Conservation (phyloP, 495 filamentous ascomycete species). For the Bacidia gigantensis region DNA sequence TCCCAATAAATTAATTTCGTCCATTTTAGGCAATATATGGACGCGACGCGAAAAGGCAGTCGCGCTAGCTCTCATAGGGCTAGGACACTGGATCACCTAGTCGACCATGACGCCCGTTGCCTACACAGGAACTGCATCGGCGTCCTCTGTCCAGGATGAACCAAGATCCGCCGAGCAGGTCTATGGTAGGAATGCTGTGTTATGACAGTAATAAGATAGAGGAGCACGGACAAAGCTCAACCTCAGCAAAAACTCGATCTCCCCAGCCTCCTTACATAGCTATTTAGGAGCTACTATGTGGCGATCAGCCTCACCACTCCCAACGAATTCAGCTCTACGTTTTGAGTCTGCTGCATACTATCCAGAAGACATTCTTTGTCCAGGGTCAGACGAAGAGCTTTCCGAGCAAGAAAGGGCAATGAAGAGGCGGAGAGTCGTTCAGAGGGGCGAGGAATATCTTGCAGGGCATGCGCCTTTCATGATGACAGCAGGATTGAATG, state of each 20-base stretch:
- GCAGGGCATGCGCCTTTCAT: conserved; percentile 43
- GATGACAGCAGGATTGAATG: conserved; percentile 45
- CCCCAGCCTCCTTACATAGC: too few species aligned
- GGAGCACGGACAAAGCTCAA: too few species aligned
- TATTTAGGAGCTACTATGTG: too few species aligned
- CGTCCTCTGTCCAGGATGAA: too few species aligned
- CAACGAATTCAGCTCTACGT: neutral
- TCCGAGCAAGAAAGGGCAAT: conserved; percentile 28
- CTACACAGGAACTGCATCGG: too few species aligned
- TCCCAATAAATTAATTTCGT: neutral
- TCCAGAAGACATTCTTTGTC: conserved; percentile 13
- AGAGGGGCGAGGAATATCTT: conserved; percentile 43
- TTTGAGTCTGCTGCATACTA: conserved; percentile 8
- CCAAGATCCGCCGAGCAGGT: too few species aligned
- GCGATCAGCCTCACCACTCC: too few species aligned
- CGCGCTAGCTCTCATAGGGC: too few species aligned
- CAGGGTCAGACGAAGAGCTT: conserved; percentile 47
- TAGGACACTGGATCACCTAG: too few species aligned
- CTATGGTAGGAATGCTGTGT: too few species aligned
- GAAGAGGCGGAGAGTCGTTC: conserved; percentile 44
- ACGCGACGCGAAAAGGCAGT: neutral
- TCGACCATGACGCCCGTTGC: neutral
- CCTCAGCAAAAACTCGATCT: too few species aligned
- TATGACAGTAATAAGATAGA: too few species aligned
- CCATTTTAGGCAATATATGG: neutral